These are phyloP conservation scores for Candida namnaoensis DNA, from an alignment of 805 yeast species.

Conservation along the genomic window DNA sequence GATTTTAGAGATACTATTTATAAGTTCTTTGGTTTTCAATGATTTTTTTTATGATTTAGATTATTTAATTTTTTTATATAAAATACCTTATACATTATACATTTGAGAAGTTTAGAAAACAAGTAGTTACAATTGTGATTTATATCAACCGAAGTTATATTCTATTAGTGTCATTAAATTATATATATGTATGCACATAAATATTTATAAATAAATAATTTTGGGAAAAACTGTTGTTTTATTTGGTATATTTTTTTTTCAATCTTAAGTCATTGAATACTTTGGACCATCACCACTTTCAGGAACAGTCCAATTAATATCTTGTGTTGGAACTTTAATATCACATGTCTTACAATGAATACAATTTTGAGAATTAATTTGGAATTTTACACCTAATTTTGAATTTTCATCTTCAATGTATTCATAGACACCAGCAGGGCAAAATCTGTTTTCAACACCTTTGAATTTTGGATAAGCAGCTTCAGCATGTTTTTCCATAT, in stretches of 20 bases:
- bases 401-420: slow-evolving; percentile 59
- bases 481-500: slow-evolving; percentile 57
- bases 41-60: too few relatives aligned
- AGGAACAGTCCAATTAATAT: slow-evolving; percentile 94
- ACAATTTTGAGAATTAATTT: slow-evolving; percentile 94
- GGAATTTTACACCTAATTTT: slow-evolving; percentile 67
- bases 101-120: too few relatives aligned
- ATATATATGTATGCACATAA: too few relatives aligned
- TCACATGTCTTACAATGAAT: slow-evolving; percentile 98
- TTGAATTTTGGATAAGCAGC: slow-evolving; percentile 64
- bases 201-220: not conserved
- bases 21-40: slow-evolving; percentile 12
- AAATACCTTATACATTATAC: not conserved
- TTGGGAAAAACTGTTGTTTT: not conserved
- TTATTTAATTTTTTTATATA: not conserved
- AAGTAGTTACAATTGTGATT: too few relatives aligned
- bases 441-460: slow-evolving; percentile 87
- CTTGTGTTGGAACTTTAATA: slow-evolving; percentile 92
- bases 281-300: slow-evolving; percentile 99
- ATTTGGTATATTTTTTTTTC: too few relatives aligned
- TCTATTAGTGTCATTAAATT: too few relatives aligned
- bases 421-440: slow-evolving; percentile 99
- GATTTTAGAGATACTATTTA: slow-evolving; percentile 38
- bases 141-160: too few relatives aligned
- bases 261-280: slow-evolving; percentile 62